Conservation (phyloP, 257 asterid genomes). For the Prunella vulgaris region DNA sequence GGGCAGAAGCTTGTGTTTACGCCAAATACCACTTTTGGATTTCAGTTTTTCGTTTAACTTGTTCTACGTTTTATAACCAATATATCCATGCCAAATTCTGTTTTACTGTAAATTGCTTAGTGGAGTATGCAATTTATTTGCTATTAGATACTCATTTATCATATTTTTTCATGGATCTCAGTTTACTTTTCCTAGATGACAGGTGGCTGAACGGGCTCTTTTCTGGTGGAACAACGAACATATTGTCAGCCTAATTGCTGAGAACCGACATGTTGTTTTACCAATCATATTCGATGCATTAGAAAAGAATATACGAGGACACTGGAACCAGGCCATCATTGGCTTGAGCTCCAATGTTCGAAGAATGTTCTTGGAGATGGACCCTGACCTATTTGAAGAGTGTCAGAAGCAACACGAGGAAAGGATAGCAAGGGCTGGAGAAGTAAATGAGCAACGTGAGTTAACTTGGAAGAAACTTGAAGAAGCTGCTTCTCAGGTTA, state of each 20-base stretch:
- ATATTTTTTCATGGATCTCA: not conserved
- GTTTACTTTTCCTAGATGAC: slow-evolving; percentile 20
- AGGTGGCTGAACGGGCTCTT: slow-evolving; percentile 95
- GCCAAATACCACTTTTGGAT: not conserved
- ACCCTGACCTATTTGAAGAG: slow-evolving; percentile 67
- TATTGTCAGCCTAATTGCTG: slow-evolving; percentile 71
- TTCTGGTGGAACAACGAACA: slow-evolving; percentile 96
- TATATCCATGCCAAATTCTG: not conserved
- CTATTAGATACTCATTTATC: not conserved
- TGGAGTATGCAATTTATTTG: not conserved
- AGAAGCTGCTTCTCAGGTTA: slow-evolving; percentile 53
- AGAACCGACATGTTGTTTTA: slow-evolving; percentile 56
- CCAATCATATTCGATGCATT: slow-evolving; percentile 77
- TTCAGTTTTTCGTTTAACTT: no score
- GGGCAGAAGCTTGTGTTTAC: not conserved
- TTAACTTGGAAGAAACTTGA: slow-evolving; percentile 74
- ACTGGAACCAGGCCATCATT: slow-evolving; percentile 84
- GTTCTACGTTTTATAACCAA: not conserved
- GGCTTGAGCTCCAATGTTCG: slow-evolving; percentile 77
- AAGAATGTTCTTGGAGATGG: slow-evolving; percentile 88
- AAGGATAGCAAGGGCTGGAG: slow-evolving; percentile 50
- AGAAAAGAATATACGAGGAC: slow-evolving; percentile 63
- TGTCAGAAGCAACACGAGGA: slow-evolving; percentile 63
- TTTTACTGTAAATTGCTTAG: not conserved
- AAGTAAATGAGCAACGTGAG: slow-evolving; percentile 47